Base-by-base conservation (phyloP, 2,329 filamentous ascomycete species). In the Xylariomycetidae sp. region DNA sequence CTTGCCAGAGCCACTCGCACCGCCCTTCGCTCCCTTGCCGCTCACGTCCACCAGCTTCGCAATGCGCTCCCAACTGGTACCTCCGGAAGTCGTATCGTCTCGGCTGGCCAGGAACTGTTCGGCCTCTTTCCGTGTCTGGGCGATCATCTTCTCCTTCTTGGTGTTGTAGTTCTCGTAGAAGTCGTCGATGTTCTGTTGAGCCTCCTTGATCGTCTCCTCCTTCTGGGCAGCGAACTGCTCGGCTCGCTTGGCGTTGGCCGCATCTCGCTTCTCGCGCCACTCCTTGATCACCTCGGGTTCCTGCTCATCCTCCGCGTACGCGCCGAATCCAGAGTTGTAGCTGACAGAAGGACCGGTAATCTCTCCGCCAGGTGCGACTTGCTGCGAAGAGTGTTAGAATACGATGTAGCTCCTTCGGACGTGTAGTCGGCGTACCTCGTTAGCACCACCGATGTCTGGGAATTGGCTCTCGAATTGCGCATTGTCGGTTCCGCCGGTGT, bases 111-210 rank as follows among this genome's bases (percentile, higher is more conserved):
- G 67, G 63, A 96, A 98, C 56, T 95, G 80, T 54, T 96, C 90
- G 6, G 90, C 92, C 50, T 98, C 92, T 60, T 85, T 83, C 52
- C 82, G 79, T 36, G 90, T 92, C 68, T 94, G 86, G 15, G 82
- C 72, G 48, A 95, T 82, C 39, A 76, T 78, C 74, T 96, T 96
- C 60, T 98, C 92, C 61, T 92, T 90, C 69, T 95, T 95, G 62
- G 83, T 81, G 70, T 96, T 96, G 72, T 98, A 98, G 65, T 95
- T 95, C 57, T 95, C 89, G 71, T 98, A 98, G 67, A 96, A 98
- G 60, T 95, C 92, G 59, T 98, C 92, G 45, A 98, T 94, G 60
- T 93, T 92, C 58, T 89, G 76, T 56, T 88, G 87, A 9, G 92
- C 92, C 49, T 92, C 87, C 59, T 86, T 79, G 56, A 95, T 68